phyloP scores from a whole-genome alignment of 2,329 filamentous ascomycete species.

The Ascochyta fabae region DNA sequence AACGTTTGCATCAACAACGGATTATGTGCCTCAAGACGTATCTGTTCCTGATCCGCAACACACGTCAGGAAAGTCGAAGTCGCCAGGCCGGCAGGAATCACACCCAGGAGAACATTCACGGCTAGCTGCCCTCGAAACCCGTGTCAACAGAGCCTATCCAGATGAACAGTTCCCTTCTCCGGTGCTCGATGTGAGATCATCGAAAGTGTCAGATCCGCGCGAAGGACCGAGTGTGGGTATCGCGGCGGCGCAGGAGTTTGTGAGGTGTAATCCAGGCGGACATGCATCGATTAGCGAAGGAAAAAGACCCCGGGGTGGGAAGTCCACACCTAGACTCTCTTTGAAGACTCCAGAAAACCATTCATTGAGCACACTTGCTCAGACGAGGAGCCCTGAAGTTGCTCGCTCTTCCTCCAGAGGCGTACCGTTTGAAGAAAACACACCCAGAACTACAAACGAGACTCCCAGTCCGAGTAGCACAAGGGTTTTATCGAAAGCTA shows the following conservation, averaged over 20 bases:
- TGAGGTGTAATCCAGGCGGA: neutral
- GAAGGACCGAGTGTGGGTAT: neutral
- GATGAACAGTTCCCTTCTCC: neutral
- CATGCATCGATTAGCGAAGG: neutral
- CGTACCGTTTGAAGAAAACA: neutral
- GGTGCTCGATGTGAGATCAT: neutral
- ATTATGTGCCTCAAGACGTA: neutral
- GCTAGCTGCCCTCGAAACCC: neutral
- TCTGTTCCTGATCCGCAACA: neutral
- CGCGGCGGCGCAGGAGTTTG: neutral
- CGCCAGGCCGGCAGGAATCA: neutral
- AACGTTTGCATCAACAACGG: neutral
- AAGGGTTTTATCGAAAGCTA: neutral
- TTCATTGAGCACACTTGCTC: neutral
- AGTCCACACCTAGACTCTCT: neutral
- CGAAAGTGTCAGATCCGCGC: neutral
- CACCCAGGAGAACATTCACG: neutral
- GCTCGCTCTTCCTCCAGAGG: neutral
- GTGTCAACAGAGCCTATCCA: neutral
- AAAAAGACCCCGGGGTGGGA: neutral
- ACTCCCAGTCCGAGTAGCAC: neutral
- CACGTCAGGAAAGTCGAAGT: neutral
- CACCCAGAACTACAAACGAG: neutral
- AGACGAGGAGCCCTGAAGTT: neutral
- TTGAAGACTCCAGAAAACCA: neutral